Evolutionary conservation across 352 stramenopile species (phyloP), one percentile per base, ranked within the genome.

Genomic region (Phytophthora vignae): DNA sequence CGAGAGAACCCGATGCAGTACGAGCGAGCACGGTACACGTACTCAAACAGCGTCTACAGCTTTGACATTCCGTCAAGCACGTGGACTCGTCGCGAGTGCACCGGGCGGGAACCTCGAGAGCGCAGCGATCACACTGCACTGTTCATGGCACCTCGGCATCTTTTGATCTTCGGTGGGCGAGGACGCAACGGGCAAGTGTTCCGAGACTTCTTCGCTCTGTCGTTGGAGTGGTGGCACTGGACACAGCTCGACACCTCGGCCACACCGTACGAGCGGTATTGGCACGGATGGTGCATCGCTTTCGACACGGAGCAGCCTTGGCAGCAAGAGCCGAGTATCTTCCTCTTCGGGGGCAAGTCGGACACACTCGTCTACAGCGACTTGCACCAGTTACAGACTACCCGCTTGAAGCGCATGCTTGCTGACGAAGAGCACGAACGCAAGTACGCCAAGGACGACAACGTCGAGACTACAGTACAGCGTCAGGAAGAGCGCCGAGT

Each of bases 331-430:
- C 64, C 64, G 25, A 79, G 74, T 15, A 59, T 92, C 21, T 90
- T 85, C 64, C 38, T 90, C 17, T 90, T 92, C 64, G 84, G 83
- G 17, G 84, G 84, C n/a, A 90, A 87, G 56, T 90, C 84, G 0
- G 84, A 92, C 12, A 71, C 77, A 12, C 49, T 85, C 9, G 73
- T 85, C 14, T 83, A 84, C 50, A 75, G 75, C 8, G 82, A 91
- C n/a, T 55, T 92, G 19, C 75, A 87, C 61, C 71, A 80, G 25
- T 57, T 92, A 2, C 60, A 66, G 42, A 70, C 71, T 14, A 33
- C 25, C 1, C 55, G 52, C 25, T 64, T 74, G 44, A 71, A 74
- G 31, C 55, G 49, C 4, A 27, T 67, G 19, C 55, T 78, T 40
- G 60, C 19, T 42, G 71, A 66, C 19, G 70, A 61, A 42, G 40